Evolutionary conservation across 495 filamentous ascomycete species (phyloP).

Genomic region (Penicillium paradoxum): DNA sequence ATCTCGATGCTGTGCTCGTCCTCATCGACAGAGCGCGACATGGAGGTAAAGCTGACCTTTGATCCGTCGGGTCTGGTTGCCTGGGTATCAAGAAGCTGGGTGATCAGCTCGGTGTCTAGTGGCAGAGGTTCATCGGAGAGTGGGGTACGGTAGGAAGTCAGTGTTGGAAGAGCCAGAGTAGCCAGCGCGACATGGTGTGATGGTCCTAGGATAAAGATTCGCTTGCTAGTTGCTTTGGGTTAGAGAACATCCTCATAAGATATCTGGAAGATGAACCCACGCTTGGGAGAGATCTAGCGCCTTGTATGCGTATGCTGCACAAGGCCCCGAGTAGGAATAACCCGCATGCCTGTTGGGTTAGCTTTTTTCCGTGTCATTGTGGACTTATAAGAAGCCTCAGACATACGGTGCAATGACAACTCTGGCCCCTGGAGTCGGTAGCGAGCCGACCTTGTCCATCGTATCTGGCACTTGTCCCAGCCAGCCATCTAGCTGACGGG

Average conservation of each 20-base stretch:
- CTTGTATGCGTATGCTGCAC: constrained; percentile 94
- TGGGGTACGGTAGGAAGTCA: constrained; percentile 75
- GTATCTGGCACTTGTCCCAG: constrained; percentile 64
- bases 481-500: constrained; percentile 70
- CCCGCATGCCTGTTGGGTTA: constrained; percentile 73
- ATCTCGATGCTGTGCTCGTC: constrained; percentile 95
- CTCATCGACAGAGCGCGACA: constrained; percentile 65
- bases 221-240: constrained; percentile 53
- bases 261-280: constrained; percentile 36
- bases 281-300: constrained; percentile 76
- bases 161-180: constrained; percentile 70
- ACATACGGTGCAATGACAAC: constrained; percentile 95
- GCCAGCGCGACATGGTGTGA: constrained; percentile 83
- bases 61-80: constrained; percentile 29
- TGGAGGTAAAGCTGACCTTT: constrained; percentile 61
- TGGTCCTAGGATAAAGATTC: constrained; percentile 90
- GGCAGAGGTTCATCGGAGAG: constrained; percentile 70
- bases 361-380: neutral
- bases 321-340: constrained; percentile 90
- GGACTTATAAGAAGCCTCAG: neutral
- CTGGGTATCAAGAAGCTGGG: constrained; percentile 53
- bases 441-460: constrained; percentile 49
- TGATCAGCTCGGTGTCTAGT: constrained; percentile 64
- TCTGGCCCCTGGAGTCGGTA: constrained; percentile 74
- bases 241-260: constrained; percentile 1